Evolutionary conservation across 495 filamentous ascomycete species (phyloP).

Genomic region (Cercophora newfieldiana): DNA sequence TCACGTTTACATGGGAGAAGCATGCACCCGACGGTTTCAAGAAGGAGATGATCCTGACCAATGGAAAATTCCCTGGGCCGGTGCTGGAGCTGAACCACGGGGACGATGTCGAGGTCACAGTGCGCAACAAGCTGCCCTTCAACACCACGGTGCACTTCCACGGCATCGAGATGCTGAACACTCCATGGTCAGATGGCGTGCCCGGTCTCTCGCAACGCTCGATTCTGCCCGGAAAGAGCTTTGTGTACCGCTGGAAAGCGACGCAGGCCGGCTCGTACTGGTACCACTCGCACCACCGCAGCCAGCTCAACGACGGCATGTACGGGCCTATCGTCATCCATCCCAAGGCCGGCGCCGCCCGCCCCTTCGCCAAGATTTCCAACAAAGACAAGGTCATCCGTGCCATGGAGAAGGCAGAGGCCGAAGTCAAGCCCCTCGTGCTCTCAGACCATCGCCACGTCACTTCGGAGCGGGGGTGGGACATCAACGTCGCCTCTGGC

Average conservation of each 20-base stretch:
- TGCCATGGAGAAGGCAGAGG: slow-evolving; percentile 48
- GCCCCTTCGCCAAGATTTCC: slow-evolving; percentile 50
- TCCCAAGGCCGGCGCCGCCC: slow-evolving; percentile 35
- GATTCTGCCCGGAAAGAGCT: slow-evolving; percentile 46
- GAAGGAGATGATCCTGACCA: slow-evolving; percentile 48
- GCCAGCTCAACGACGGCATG: slow-evolving; percentile 53
- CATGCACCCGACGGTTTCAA: slow-evolving; percentile 41
- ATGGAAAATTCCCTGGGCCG: slow-evolving; percentile 53
- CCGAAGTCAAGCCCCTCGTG: slow-evolving; percentile 45
- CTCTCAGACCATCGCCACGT: slow-evolving; percentile 57
- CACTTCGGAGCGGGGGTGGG: slow-evolving; percentile 48
- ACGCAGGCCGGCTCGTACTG: slow-evolving; percentile 53
- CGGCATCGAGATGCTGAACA: slow-evolving; percentile 53
- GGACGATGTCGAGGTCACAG: slow-evolving; percentile 50
- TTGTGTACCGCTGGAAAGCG: slow-evolving; percentile 49
- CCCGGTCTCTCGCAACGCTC: slow-evolving; percentile 41
- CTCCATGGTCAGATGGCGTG: slow-evolving; percentile 40
- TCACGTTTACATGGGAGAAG: slow-evolving; percentile 42
- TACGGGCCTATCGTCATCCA: slow-evolving; percentile 55
- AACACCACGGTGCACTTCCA: slow-evolving; percentile 55
- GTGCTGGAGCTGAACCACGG: slow-evolving; percentile 47
- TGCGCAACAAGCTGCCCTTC: slow-evolving; percentile 49
- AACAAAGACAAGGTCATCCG: slow-evolving; percentile 36
- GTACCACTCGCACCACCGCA: slow-evolving; percentile 54
- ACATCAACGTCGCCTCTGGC: slow-evolving; percentile 38